These are phyloP conservation scores for Vanrija sp. DNA, from an alignment of 1,284 basidiomycete genomes.

Conservation along the genomic window DNA sequence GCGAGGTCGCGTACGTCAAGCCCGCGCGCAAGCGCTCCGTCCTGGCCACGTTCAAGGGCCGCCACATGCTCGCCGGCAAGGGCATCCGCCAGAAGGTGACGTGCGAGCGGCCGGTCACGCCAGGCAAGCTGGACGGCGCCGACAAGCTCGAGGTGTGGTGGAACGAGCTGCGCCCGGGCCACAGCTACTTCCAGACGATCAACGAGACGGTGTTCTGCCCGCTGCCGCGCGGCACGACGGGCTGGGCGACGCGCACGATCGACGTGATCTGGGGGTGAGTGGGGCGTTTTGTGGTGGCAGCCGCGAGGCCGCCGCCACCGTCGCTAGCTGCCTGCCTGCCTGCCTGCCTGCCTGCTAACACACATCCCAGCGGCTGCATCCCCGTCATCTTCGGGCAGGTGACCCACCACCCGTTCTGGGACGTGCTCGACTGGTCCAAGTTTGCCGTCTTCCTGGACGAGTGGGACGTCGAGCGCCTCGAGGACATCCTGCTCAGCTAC, in stretches of 20 bases:
- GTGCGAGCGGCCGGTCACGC: conserved; percentile 11
- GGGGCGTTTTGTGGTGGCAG: neutral
- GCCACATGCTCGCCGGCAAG: conserved; percentile 15
- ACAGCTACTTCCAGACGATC: conserved; percentile 36
- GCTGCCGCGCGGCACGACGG: conserved; percentile 33
- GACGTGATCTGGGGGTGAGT: conserved; percentile 39
- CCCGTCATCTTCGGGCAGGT: conserved; percentile 42
- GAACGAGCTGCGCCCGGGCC: neutral
- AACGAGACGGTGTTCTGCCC: conserved; percentile 42
- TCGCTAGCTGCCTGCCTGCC: conserved; percentile 11
- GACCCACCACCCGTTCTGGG: conserved; percentile 39
- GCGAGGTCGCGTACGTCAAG: conserved; percentile 13
- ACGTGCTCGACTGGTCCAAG: conserved; percentile 42
- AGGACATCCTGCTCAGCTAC: conserved; percentile 35
- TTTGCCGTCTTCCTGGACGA: conserved; percentile 40
- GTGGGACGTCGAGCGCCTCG: conserved; percentile 30
- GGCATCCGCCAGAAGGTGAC: conserved; percentile 17
- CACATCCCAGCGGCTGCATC: conserved; percentile 37
- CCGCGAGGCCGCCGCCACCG: conserved; percentile 21
- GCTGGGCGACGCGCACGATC: conserved; percentile 37
- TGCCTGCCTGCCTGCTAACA: too few relatives aligned
- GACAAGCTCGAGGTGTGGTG: conserved; percentile 22
- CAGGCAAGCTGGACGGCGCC: conserved; percentile 1
- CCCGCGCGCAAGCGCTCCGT: conserved; percentile 17
- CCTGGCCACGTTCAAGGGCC: conserved; percentile 23